These are phyloP conservation scores for Aureobasidium subglaciale DNA, from an alignment of 2,329 filamentous ascomycete species.

Conservation along the genomic window DNA sequence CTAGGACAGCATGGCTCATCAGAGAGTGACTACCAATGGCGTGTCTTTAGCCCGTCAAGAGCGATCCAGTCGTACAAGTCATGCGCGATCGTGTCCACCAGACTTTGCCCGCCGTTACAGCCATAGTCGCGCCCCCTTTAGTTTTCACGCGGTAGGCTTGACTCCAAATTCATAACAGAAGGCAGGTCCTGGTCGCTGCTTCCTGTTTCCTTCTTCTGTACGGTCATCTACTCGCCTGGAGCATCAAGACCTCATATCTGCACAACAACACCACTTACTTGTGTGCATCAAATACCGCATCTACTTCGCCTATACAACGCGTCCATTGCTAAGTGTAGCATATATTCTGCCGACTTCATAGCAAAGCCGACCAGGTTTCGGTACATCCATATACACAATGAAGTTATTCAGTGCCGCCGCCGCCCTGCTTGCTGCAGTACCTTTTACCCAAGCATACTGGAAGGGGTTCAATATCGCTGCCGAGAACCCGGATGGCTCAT, in stretches of 20 bases:
- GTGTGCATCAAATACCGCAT: background rate
- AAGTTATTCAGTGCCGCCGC: slow-evolving; percentile 23
- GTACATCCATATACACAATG: background rate
- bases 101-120: slow-evolving; percentile 8
- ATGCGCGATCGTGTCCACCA: background rate
- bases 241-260: background rate
- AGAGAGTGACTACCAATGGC: background rate
- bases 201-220: background rate
- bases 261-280: background rate
- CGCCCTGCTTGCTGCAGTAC: slow-evolving; percentile 28
- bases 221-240: too few relatives aligned
- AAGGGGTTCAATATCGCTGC: slow-evolving; percentile 39
- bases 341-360: background rate
- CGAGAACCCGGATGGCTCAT: slow-evolving; percentile 33
- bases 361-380: too few relatives aligned
- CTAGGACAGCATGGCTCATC: background rate
- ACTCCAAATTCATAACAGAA: background rate
- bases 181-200: background rate
- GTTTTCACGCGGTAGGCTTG: background rate
- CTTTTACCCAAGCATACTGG: slow-evolving; percentile 32
- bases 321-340: background rate
- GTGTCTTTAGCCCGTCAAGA: background rate
- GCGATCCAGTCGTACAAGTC: background rate
- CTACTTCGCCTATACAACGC: background rate
- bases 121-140: slow-evolving; percentile 4